These are phyloP conservation scores for Penicillium sp. DNA, from an alignment of 2,329 filamentous ascomycete species.

Conservation along the genomic window DNA sequence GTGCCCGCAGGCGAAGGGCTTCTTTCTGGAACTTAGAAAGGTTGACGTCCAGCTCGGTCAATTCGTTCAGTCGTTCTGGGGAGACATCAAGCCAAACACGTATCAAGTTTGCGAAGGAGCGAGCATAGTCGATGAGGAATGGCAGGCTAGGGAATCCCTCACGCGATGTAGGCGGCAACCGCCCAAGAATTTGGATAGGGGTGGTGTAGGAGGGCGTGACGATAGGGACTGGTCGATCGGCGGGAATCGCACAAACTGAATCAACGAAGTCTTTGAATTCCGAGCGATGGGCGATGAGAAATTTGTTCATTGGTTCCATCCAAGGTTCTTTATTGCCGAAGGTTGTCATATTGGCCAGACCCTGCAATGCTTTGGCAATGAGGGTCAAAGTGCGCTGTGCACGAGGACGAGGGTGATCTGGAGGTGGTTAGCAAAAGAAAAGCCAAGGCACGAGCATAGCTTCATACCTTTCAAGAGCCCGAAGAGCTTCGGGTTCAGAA, in stretches of 20 bases:
- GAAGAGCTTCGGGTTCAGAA: conserved; percentile 91
- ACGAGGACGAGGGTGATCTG: conserved; percentile 75
- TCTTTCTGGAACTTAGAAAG: conserved; percentile 45
- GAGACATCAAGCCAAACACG: conserved; percentile 52
- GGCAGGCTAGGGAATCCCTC: conserved; percentile 93
- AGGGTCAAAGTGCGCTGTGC: conserved; percentile 87
- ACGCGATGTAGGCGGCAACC: conserved; percentile 73
- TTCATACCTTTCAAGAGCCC: conserved; percentile 68
- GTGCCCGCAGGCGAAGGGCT: conserved; percentile 43
- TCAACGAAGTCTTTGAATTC: conserved; percentile 87
- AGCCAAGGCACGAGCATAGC: not conserved
- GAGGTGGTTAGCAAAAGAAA: conserved; percentile 21
- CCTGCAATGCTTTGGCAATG: conserved; percentile 88
- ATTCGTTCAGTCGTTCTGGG: conserved; percentile 39
- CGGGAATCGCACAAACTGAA: conserved; percentile 76
- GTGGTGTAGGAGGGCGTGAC: conserved; percentile 87
- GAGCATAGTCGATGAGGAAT: conserved; percentile 84
- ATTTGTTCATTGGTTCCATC: conserved; percentile 98
- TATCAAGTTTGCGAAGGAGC: conserved; percentile 79
- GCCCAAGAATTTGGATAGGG: conserved; percentile 81
- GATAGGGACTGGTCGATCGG: conserved; percentile 62
- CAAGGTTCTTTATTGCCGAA: conserved; percentile 96
- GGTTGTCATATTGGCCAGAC: conserved; percentile 82
- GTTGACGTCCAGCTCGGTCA: conserved; percentile 38
- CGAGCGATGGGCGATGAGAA: conserved; percentile 70